Evolutionary conservation across 2,329 filamentous ascomycete genomes (phyloP).

Genomic region (Cladobotryum protrusum): DNA sequence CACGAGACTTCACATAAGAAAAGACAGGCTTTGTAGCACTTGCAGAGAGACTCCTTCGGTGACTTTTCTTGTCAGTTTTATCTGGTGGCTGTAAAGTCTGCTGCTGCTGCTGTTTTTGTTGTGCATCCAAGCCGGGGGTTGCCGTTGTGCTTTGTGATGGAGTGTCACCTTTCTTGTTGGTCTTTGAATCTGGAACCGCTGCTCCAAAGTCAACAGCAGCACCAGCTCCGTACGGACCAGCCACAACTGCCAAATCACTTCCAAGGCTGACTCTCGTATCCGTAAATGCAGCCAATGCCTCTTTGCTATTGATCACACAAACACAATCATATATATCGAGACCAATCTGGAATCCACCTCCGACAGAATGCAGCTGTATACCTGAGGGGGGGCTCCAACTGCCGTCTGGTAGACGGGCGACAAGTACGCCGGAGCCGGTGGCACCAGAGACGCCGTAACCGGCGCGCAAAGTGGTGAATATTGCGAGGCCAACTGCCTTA

Average conservation of each 20-base stretch:
- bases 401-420: conserved; percentile 57
- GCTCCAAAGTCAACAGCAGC: conserved; percentile 59
- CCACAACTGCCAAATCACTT: conserved; percentile 69
- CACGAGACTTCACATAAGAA: conserved; percentile 78
- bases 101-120: conserved; percentile 1
- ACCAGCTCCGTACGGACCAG: conserved; percentile 63
- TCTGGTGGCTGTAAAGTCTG: conserved; percentile 19
- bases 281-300: conserved; percentile 72
- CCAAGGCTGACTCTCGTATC: conserved; percentile 70
- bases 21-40: conserved; percentile 38
- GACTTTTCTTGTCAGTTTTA: conserved; percentile 19
- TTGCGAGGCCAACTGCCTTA: conserved; percentile 61
- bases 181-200: conserved; percentile 16
- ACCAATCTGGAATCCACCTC: conserved; percentile 72
- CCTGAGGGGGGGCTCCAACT: conserved; percentile 76
- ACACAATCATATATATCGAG: conserved; percentile 88
- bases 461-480: conserved; percentile 65
- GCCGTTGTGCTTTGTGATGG: too few relatives aligned
- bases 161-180: neutral
- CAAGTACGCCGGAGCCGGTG: conserved; percentile 58
- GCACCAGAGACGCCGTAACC: conserved; percentile 62
- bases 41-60: conserved; percentile 25
- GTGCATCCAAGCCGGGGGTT: neutral
- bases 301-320: conserved; percentile 72
- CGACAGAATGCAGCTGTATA: conserved; percentile 74